Evolutionary conservation across 768 basidiomycete genomes (phyloP).

Genomic region (Amanita molliuscula): DNA sequence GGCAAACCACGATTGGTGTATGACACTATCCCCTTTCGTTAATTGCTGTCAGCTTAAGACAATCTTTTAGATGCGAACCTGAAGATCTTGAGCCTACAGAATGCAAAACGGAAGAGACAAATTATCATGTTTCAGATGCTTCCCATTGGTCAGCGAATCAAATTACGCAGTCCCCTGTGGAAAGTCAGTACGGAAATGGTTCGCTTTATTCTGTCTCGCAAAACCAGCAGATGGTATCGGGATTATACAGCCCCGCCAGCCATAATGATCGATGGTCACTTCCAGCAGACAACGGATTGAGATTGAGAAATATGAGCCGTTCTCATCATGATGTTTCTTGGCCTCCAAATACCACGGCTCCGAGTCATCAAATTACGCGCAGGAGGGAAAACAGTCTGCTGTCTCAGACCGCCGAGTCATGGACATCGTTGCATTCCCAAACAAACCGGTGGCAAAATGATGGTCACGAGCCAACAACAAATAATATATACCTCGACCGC

Average conservation of each 20-base stretch:
- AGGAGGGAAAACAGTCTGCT: conserved; percentile 20
- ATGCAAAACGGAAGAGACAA: conserved; percentile 37
- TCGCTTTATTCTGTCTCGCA: conserved; percentile 21
- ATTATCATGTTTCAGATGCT: conserved; percentile 29
- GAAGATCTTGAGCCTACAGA: conserved; percentile 36
- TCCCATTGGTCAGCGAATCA: conserved; percentile 25
- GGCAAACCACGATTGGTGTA: conserved; percentile 58
- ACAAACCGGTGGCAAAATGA: conserved; percentile 29
- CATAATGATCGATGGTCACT: conserved; percentile 21
- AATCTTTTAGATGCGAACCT: conserved; percentile 23
- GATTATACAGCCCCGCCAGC: conserved; percentile 17
- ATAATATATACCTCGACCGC: conserved; percentile 22
- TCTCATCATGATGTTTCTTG: conserved; percentile 13
- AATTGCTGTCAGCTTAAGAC: conserved; percentile 9
- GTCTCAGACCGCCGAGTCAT: conserved; percentile 20
- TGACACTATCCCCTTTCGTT: conserved; percentile 13
- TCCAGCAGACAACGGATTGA: conserved; percentile 17
- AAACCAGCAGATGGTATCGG: conserved; percentile 14
- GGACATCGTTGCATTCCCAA: conserved; percentile 26
- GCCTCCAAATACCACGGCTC: conserved; percentile 12
- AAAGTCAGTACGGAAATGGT: conserved; percentile 22
- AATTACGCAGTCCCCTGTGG: conserved; percentile 24
- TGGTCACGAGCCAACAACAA: conserved; percentile 19
- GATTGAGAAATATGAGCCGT: conserved; percentile 10
- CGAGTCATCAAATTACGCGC: conserved; percentile 14